phyloP scores from a whole-genome alignment of 2,329 filamentous ascomycete species.

The Claviceps monticola region DNA sequence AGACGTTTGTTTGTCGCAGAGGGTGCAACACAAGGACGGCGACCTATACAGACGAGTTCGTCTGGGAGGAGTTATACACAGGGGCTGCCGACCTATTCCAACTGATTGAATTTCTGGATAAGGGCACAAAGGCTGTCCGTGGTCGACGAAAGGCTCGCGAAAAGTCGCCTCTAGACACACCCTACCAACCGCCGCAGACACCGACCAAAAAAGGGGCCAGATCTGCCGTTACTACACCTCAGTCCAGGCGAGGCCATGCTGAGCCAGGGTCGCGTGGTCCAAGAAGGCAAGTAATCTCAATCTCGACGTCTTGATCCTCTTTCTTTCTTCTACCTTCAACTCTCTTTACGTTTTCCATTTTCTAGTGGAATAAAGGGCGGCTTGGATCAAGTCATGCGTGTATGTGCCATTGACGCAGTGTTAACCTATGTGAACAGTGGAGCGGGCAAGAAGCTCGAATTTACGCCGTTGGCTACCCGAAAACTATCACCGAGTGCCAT shows the following conservation, averaged over 20 bases:
- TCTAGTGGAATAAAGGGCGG: not conserved
- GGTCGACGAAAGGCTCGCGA: conserved; percentile 18
- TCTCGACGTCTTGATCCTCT: not conserved
- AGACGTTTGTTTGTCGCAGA: conserved; percentile 78
- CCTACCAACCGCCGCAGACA: conserved; percentile 23
- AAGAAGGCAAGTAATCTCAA: conserved; percentile 14
- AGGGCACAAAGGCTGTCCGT: conserved; percentile 55
- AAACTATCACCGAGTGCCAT: conserved; percentile 62
- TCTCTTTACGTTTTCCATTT: too few species aligned
- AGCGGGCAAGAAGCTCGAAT: conserved; percentile 63
- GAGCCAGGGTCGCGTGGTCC: conserved; percentile 19
- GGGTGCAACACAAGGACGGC: conserved; percentile 82
- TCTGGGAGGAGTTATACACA: conserved; percentile 75
- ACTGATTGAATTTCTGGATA: conserved; percentile 54
- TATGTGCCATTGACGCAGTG: conserved; percentile 9
- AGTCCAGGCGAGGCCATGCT: conserved; percentile 15
- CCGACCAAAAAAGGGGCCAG: conserved; percentile 24
- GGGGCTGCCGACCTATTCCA: conserved; percentile 49
- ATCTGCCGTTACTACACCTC: conserved; percentile 16
- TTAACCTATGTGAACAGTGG: conserved; percentile 36
- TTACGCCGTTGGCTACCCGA: conserved; percentile 86
- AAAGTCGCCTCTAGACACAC: conserved; percentile 17
- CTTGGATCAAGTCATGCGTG: not conserved
- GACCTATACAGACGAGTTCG: conserved; percentile 82
- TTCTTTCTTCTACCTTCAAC: not conserved